Percentiles rank a stretch among this genome's conserved stretches.
Evolutionary conservation across 192 early-diverging fungal species (phyloP).

Genomic region (Umbelopsis sp.): DNA sequence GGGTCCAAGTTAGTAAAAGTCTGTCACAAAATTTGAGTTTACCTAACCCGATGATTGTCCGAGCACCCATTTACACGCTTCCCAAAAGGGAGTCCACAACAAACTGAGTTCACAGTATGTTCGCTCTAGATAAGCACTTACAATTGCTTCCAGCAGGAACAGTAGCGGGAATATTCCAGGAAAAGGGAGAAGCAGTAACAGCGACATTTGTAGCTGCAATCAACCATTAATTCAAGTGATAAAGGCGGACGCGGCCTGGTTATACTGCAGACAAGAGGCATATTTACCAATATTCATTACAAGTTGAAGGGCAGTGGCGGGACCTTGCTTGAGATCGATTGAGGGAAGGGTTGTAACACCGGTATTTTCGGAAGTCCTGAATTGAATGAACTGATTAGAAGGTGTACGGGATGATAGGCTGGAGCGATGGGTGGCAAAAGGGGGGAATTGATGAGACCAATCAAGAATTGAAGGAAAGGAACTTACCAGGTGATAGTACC

Average conservation of each 20-base stretch:
- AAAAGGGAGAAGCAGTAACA: neutral
- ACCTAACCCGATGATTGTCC: too few relatives aligned
- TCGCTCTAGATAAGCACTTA: slow-evolving; percentile 18
- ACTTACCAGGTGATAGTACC: slow-evolving; percentile 23
- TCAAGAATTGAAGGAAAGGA: neutral
- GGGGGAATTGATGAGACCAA: too few relatives aligned
- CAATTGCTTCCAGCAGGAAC: slow-evolving; percentile 20
- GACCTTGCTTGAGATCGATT: slow-evolving; percentile 27
- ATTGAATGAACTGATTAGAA: too few relatives aligned
- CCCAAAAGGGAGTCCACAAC: too few relatives aligned
- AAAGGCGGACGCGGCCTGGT: too few relatives aligned
- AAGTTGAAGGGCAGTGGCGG: neutral
- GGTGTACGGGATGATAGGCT: too few relatives aligned
- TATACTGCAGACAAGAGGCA: too few relatives aligned
- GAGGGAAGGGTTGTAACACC: slow-evolving; percentile 4
- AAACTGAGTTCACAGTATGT: neutral
- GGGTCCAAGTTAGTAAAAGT: neutral
- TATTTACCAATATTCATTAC: neutral
- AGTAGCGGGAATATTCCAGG: slow-evolving; percentile 29
- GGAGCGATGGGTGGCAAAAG: too few relatives aligned
- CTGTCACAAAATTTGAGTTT: too few relatives aligned
- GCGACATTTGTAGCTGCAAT: slow-evolving; percentile 4
- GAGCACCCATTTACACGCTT: too few relatives aligned
- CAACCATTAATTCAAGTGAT: too few relatives aligned
- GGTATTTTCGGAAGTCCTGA: slow-evolving; percentile 14